phyloP scores from a whole-genome alignment of 2,329 filamentous ascomycete genomes.

The Pseudogymnoascus sp. region DNA sequence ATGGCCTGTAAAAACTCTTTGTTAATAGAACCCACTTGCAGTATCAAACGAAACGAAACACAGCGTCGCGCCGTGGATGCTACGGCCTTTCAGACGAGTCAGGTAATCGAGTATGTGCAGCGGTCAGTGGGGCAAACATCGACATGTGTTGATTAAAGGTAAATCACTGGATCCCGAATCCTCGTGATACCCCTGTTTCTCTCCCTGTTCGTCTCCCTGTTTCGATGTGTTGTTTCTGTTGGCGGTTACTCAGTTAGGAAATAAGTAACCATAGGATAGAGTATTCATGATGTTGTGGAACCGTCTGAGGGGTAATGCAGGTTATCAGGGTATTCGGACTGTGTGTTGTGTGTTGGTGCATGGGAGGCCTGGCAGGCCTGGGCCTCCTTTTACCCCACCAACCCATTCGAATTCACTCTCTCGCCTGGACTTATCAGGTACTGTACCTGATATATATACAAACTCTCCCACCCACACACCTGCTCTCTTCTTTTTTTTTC shows the following conservation, averaged over 20 bases:
- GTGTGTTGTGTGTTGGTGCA: not conserved
- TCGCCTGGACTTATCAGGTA: not conserved
- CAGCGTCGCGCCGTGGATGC: constrained; percentile 4
- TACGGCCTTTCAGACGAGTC: not conserved
- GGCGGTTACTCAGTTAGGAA: not conserved
- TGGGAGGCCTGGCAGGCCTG: not conserved
- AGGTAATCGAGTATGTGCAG: not conserved
- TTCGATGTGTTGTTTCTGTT: not conserved
- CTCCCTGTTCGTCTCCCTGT: not conserved
- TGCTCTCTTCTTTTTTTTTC: not conserved
- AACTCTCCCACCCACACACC: not conserved
- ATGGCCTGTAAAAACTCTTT: not conserved
- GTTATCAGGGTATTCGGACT: not conserved
- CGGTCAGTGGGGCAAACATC: not conserved
- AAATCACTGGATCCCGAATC: not conserved
- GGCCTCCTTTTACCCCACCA: not conserved
- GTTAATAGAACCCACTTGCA: not conserved
- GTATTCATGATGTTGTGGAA: constrained; percentile 2
- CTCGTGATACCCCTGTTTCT: constrained; percentile 1
- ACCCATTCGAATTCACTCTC: not conserved
- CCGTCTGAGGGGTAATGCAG: not conserved
- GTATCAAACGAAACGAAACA: constrained; percentile 7
- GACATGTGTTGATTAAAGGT: constrained; percentile 3
- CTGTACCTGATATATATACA: constrained; percentile 1
- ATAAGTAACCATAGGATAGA: not conserved